These are phyloP conservation scores for Eudorina sp. DNA, from an alignment of 139 green algal species.

Conservation along the genomic window DNA sequence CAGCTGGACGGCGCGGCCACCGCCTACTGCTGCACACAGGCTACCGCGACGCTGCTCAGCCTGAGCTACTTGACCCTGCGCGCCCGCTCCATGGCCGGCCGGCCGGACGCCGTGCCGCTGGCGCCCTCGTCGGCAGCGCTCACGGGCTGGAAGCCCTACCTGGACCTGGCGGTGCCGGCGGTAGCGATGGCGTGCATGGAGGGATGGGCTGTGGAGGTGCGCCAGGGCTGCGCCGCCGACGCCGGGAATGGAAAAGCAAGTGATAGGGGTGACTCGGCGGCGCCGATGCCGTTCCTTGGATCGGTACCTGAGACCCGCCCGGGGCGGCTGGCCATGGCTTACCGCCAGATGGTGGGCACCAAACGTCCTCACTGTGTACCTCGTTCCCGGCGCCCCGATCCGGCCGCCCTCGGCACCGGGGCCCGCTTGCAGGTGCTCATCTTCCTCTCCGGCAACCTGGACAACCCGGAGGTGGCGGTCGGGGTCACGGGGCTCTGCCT, in stretches of 20 bases:
- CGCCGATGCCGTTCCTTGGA: no score
- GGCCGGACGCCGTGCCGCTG: conserved; percentile 14
- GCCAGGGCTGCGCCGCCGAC: no score
- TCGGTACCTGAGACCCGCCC: no score
- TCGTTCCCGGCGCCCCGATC: no score
- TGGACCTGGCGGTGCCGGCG: conserved; percentile 55
- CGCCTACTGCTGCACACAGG: conserved; percentile 40
- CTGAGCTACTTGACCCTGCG: conserved; percentile 44
- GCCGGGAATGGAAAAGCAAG: no score
- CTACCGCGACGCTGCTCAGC: conserved; percentile 19
- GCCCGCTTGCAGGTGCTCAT: conserved; percentile 54
- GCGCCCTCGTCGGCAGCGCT: conserved; percentile 37
- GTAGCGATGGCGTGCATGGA: conserved; percentile 53
- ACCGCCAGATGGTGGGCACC: no score
- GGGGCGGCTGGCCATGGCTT: no score
- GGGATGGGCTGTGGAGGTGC: conserved; percentile 55
- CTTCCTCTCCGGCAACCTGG: conserved; percentile 51
- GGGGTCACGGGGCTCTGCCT: conserved; percentile 56
- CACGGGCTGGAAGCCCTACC: conserved; percentile 48
- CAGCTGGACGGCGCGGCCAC: conserved; percentile 54
- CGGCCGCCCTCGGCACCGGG: no score
- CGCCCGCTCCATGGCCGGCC: not conserved
- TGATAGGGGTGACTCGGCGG: no score
- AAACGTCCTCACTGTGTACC: no score
- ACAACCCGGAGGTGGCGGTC: conserved; percentile 56